These are phyloP conservation scores for Caryopteris hybrid DNA, from an alignment of 305 asterid genomes.

Conservation along the genomic window DNA sequence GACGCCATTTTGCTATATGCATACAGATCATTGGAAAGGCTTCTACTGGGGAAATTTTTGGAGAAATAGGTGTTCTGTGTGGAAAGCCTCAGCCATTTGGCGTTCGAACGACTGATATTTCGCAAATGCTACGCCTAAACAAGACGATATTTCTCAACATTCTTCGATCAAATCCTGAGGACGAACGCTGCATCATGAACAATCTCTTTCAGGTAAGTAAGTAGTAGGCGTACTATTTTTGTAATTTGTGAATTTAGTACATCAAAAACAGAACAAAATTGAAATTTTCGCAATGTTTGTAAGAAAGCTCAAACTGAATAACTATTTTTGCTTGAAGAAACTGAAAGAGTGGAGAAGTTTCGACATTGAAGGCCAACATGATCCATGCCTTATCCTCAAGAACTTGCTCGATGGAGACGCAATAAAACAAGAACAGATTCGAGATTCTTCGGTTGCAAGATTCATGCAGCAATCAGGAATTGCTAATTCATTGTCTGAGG, in stretches of 20 bases:
- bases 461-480: slow-evolving; percentile 3
- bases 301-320: too few species aligned
- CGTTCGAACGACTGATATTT: slow-evolving; percentile 57
- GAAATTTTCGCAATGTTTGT: too few species aligned
- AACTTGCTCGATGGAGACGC: slow-evolving; percentile 21
- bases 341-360: slow-evolving; percentile 40
- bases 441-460: slow-evolving; percentile 27
- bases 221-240: too few species aligned
- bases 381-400: slow-evolving; percentile 19
- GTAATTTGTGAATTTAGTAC: too few species aligned
- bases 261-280: too few species aligned
- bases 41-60: slow-evolving; percentile 58
- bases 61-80: slow-evolving; percentile 67
- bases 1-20: not conserved
- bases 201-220: slow-evolving; percentile 55
- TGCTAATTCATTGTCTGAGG: slow-evolving; percentile 13
- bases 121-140: slow-evolving; percentile 53
- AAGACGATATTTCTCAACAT: slow-evolving; percentile 41
- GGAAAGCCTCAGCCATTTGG: slow-evolving; percentile 62
- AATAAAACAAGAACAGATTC: too few species aligned
- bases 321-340: slow-evolving; percentile 24
- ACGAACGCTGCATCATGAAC: slow-evolving; percentile 44
- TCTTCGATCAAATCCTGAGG: slow-evolving; percentile 55
- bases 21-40: slow-evolving; percentile 61
- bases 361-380: slow-evolving; percentile 32